Percentiles rank a stretch among this genome's conserved stretches.
These are phyloP conservation scores for Kwoniella dendrophila DNA, from an alignment of 768 basidiomycete species.

Conservation along the genomic window DNA sequence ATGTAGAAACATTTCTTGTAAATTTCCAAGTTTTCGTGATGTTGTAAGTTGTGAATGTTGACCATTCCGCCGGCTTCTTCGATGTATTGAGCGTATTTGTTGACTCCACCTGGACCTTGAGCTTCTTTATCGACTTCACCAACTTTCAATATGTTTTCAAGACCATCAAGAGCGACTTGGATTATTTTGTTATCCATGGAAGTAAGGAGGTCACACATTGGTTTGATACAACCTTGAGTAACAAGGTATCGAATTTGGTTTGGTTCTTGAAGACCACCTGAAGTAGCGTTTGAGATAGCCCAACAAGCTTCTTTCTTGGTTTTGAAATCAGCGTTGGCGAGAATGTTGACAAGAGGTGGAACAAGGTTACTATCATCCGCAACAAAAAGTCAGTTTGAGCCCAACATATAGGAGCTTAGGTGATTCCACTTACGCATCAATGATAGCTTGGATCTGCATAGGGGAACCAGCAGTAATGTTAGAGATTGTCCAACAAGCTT, in stretches of 20 bases:
- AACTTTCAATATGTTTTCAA: conserved; percentile 97
- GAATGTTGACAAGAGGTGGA: conserved; percentile 96
- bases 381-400: conserved; percentile 5
- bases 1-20: conserved; percentile 99
- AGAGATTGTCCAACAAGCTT: conserved; percentile 99
- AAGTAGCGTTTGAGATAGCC: conserved; percentile 99
- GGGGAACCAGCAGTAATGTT: conserved; percentile 98
- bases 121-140: conserved; percentile 91
- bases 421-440: conserved; percentile 78
- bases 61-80: conserved; percentile 99
- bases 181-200: conserved; percentile 99
- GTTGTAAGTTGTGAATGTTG: conserved; percentile 97
- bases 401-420: not conserved
- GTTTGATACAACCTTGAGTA: conserved; percentile 96
- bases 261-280: conserved; percentile 94
- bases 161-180: conserved; percentile 88
- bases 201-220: conserved; percentile 89
- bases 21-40: conserved; percentile 98
- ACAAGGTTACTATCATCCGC: conserved; percentile 63
- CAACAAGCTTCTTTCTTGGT: conserved; percentile 99
- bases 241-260: conserved; percentile 97
- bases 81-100: conserved; percentile 90
- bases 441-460: conserved; percentile 93
- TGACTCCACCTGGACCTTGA: conserved; percentile 76
- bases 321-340: conserved; percentile 97